Conservation (phyloP, 1,284 basidiomycete species). For the Papiliotrema flavescens region DNA sequence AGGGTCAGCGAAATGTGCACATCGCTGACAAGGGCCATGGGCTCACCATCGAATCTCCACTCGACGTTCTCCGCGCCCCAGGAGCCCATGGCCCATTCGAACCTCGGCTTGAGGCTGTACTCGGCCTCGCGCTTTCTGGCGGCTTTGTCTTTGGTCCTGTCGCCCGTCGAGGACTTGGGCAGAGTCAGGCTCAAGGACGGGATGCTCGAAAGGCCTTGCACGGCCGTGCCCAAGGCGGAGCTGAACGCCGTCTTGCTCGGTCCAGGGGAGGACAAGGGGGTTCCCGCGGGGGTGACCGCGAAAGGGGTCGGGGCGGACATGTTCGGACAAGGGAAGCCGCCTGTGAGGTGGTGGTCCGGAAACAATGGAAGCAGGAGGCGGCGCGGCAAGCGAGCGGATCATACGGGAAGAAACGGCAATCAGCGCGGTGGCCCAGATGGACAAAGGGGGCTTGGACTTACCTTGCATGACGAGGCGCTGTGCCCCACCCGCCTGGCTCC, state of each 20-base stretch:
- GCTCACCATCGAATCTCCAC: constrained; percentile 36
- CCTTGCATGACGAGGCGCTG: constrained; percentile 34
- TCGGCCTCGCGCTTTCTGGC: constrained; percentile 31
- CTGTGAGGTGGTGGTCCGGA: constrained; percentile 4
- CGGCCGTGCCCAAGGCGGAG: constrained; percentile 2
- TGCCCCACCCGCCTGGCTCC: constrained; percentile 25
- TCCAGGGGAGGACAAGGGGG: constrained; percentile 31
- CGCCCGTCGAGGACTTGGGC: constrained; percentile 25
- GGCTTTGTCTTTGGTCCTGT: constrained; percentile 17
- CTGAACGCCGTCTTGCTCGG: constrained; percentile 13
- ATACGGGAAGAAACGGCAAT: background rate
- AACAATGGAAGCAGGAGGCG: background rate
- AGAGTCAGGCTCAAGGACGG: constrained; percentile 24
- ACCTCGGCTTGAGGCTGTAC: constrained; percentile 32
- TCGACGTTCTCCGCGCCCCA: constrained; percentile 28
- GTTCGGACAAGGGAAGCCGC: constrained; percentile 39
- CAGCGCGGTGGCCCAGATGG: background rate
- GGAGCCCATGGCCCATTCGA: constrained; percentile 33
- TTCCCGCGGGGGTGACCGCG: constrained; percentile 32
- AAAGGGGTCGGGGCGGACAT: constrained; percentile 39
- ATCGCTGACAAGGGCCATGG: too few species aligned
- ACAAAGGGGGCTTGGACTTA: constrained; percentile 7
- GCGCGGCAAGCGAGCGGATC: background rate
- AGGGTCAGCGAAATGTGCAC: background rate
- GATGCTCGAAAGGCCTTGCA: constrained; percentile 14